A percentile compares a stretch with the other conserved stretches of the same genome.
Evolutionary conservation across 1,284 basidiomycete species (phyloP).

Genomic region (Fomitopsis schrenkii): DNA sequence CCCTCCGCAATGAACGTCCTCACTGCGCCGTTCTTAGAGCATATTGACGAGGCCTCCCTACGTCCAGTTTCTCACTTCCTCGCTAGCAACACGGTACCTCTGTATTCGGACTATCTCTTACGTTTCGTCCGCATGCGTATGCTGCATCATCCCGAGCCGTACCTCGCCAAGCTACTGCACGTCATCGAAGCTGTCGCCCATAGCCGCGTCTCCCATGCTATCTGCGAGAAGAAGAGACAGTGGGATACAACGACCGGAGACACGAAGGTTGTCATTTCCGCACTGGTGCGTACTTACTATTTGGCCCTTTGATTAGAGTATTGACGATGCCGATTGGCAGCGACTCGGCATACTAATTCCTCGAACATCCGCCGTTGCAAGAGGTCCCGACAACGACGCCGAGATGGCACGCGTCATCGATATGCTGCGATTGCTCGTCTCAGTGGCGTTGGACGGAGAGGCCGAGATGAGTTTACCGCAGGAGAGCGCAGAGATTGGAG

Average conservation of each 20-base stretch:
- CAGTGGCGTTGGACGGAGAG: background rate
- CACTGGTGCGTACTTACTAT: background rate
- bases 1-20: slow-evolving; percentile 37
- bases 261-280: background rate
- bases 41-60: background rate
- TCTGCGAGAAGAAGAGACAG: background rate
- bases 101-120: slow-evolving; percentile 7
- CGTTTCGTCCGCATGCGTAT: slow-evolving; percentile 11
- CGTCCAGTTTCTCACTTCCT: slow-evolving; percentile 13
- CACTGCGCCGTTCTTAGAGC: slow-evolving; percentile 27
- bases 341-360: background rate
- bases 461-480: background rate
- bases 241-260: background rate
- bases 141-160: background rate
- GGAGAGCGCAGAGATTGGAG: background rate
- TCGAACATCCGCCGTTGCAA: background rate
- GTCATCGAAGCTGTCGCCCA: background rate
- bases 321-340: background rate
- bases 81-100: slow-evolving; percentile 9
- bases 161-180: background rate
- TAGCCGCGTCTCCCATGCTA: background rate
- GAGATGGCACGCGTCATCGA: background rate
- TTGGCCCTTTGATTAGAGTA: background rate
- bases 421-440: background rate
- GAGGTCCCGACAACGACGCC: background rate